These are phyloP conservation scores for Aspergillus sp. DNA, from an alignment of 2,329 filamentous ascomycete species.

Conservation along the genomic window DNA sequence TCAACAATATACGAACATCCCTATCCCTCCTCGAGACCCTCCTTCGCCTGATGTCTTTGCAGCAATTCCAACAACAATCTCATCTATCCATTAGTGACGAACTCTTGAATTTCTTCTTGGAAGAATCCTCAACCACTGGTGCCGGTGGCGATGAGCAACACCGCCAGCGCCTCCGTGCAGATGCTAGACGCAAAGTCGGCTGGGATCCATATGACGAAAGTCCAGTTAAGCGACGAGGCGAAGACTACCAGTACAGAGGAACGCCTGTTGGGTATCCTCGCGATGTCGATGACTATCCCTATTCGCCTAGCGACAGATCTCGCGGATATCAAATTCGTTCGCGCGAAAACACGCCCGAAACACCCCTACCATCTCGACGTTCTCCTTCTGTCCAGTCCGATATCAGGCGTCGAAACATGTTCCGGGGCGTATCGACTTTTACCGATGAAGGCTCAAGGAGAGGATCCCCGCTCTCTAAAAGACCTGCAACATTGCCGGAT, in stretches of 20 bases:
- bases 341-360: constrained; percentile 29
- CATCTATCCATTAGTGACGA: constrained; percentile 89
- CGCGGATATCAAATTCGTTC: constrained; percentile 26
- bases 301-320: constrained; percentile 20
- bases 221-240: constrained; percentile 60
- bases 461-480: constrained; percentile 31
- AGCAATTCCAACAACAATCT: constrained; percentile 86
- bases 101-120: constrained; percentile 80
- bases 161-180: constrained; percentile 55
- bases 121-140: constrained; percentile 62
- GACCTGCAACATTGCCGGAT: constrained; percentile 19
- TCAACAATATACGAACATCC: constrained; percentile 57
- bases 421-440: constrained; percentile 18
- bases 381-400: constrained; percentile 18
- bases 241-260: constrained; percentile 56
- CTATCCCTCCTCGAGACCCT: constrained; percentile 84
- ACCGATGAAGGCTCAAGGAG: constrained; percentile 12
- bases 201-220: constrained; percentile 71
- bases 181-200: constrained; percentile 59
- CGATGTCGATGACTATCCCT: constrained; percentile 18
- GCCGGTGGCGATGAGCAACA: constrained; percentile 59
- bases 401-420: constrained; percentile 12
- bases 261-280: constrained; percentile 20
- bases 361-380: constrained; percentile 13
- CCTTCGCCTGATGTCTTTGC: constrained; percentile 76